These are phyloP conservation scores for Penicillium sp. DNA, from an alignment of 2,329 filamentous ascomycete genomes.

Conservation along the genomic window DNA sequence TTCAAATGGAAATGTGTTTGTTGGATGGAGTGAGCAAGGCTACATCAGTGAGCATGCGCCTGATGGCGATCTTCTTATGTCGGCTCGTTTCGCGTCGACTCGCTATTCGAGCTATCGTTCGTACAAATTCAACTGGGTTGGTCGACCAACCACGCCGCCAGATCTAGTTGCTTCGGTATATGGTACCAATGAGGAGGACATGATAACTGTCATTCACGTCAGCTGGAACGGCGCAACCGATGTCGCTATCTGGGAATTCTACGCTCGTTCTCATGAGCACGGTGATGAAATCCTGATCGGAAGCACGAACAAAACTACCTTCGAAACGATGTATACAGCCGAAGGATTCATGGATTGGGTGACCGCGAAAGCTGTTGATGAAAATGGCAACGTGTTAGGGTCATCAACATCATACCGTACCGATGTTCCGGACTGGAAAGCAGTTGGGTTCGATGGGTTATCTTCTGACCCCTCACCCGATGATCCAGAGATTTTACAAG, in stretches of 20 bases:
- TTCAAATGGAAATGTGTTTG: constrained; percentile 36
- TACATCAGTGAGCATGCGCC: constrained; percentile 35
- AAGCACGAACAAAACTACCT: constrained; percentile 36
- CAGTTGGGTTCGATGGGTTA: constrained; percentile 25
- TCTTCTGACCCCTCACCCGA: constrained; percentile 21
- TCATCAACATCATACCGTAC: constrained; percentile 21
- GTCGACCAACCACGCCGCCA: constrained; percentile 32
- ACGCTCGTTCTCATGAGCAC: constrained; percentile 26
- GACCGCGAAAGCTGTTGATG: constrained; percentile 35
- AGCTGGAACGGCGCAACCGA: constrained; percentile 44
- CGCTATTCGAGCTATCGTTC: constrained; percentile 42
- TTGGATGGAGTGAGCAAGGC: constrained; percentile 36
- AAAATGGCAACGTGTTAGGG: constrained; percentile 30
- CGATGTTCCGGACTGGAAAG: constrained; percentile 26
- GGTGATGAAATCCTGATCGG: constrained; percentile 31
- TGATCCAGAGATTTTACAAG: constrained; percentile 20
- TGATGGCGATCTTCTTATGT: constrained; percentile 32
- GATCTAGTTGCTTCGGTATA: constrained; percentile 30
- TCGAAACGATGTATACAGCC: constrained; percentile 42
- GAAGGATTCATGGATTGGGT: constrained; percentile 38
- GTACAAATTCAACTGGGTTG: constrained; percentile 40
- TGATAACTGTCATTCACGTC: constrained; percentile 34
- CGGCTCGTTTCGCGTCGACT: constrained; percentile 34
- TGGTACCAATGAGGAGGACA: constrained; percentile 21
- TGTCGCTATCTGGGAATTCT: constrained; percentile 36